Evolutionary conservation across 2,329 filamentous ascomycete species (phyloP), one percentile per base, ranked within the genome.

Genomic region (Xenosphaeropsis pyriputrescens): DNA sequence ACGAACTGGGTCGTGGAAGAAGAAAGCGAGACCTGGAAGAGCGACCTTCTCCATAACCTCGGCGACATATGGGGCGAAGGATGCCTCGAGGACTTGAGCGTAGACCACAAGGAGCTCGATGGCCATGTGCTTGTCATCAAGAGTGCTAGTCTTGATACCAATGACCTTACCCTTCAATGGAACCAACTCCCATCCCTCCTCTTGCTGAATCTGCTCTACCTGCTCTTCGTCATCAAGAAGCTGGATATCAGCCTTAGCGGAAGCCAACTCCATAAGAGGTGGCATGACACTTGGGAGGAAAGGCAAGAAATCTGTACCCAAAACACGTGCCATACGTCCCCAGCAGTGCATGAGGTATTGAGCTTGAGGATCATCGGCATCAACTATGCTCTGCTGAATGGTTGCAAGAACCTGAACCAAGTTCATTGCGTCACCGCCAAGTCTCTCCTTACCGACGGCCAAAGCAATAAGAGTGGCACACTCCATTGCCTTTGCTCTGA

Each of bases 61-160:
- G 33, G 79, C 69, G 37, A 94, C 89, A 47, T 93, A 96, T 1
- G 84, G 85, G 38, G 91, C 86, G 55, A 98, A 98, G 19, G 83
- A 75, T 16, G 72, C 85, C 56, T 95, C 85, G n/a, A 98, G 71
- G 18, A 94, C 88, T 57, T 95, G 86, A 2, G 91, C 89, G 54
- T 98, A 98, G 44, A 98, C 89, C 34, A 93, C 88, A 43, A 98
- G 81, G 38, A 98, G 75, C 61, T 98, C 91, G 46, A 98, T 96
- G n/a, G 91, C 91, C 73, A 94, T 95, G 59, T 96, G 88, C 67
- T 98, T 98, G 62, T 98, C 91, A 51, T 98, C 91, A 58, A 98
- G 79, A 8, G 83, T 85, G 57, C 85, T 94, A 6, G 91, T 98
- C 64, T 88, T 86, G 63, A 98, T 98, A 46, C 91, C 91, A 53